Conservation (phyloP, 495 filamentous ascomycete species). For the Lepidopterella palustris region DNA sequence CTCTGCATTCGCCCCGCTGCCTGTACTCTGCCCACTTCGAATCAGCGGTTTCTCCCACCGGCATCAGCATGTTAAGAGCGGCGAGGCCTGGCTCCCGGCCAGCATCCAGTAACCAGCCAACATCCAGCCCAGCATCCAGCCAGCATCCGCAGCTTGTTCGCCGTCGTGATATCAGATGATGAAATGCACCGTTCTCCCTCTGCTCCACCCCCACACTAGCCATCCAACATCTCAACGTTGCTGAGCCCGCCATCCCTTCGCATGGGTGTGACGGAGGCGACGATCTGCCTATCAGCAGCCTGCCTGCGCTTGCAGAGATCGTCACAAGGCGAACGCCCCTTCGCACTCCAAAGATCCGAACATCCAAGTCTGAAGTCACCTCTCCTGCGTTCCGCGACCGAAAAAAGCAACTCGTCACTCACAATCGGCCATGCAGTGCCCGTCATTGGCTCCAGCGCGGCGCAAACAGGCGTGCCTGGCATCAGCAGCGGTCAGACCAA, state of each 20-base stretch:
- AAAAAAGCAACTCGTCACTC: constrained; percentile 19
- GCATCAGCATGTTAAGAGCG: neutral
- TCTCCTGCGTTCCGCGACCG: constrained; percentile 13
- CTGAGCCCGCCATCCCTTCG: constrained; percentile 23
- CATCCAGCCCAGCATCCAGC: neutral
- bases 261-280: constrained; percentile 26
- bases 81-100: neutral
- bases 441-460: constrained; percentile 9
- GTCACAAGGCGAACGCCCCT: constrained; percentile 27
- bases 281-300: constrained; percentile 26
- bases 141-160: too few relatives aligned
- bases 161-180: constrained; percentile 29
- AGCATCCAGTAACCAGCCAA: neutral
- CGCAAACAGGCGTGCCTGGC: constrained; percentile 25
- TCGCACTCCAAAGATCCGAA: constrained; percentile 27
- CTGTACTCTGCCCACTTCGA: constrained; percentile 1
- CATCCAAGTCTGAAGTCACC: constrained; percentile 7
- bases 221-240: constrained; percentile 11
- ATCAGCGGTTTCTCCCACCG: neutral
- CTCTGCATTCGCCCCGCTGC: constrained; percentile 17
- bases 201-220: constrained; percentile 27
- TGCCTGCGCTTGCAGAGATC: constrained; percentile 25
- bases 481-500: constrained; percentile 23
- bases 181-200: neutral
- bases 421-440: constrained; percentile 13